A percentile compares a stretch with the other conserved stretches of the same genome.
These are phyloP conservation scores for Hanseniaspora occidentalis DNA, from an alignment of 805 yeast genomes.

Conservation along the genomic window DNA sequence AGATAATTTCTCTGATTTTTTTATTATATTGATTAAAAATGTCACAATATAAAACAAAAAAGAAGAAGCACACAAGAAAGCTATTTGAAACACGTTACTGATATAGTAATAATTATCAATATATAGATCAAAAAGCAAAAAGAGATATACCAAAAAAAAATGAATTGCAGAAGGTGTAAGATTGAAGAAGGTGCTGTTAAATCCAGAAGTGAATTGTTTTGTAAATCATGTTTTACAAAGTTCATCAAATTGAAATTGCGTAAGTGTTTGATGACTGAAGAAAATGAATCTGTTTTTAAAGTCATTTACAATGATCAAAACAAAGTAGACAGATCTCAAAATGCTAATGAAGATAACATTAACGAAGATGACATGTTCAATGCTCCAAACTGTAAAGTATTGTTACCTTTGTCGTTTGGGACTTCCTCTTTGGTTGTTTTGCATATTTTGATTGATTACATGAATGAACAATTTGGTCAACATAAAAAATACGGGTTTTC, in stretches of 20 bases:
- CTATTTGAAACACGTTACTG: too few species aligned
- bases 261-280: conserved; percentile 54
- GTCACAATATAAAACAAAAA: too few species aligned
- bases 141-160: neutral
- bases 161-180: conserved; percentile 17
- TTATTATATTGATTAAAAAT: too few species aligned
- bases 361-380: conserved; percentile 28
- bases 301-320: conserved; percentile 19
- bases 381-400: conserved; percentile 30
- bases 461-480: conserved; percentile 41
- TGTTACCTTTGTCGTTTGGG: conserved; percentile 59
- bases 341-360: conserved; percentile 13
- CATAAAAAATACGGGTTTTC: conserved; percentile 45
- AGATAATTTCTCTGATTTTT: too few species aligned
- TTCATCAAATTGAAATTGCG: conserved; percentile 73
- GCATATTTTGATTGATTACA: conserved; percentile 49
- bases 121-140: neutral
- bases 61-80: too few species aligned
- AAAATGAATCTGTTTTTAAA: conserved; percentile 50
- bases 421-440: conserved; percentile 52
- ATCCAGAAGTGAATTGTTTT: conserved; percentile 23
- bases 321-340: too few species aligned
- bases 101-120: too few species aligned
- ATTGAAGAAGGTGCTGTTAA: conserved; percentile 10
- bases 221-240: conserved; percentile 45